Evolutionary conservation across 495 filamentous ascomycete species (phyloP), one percentile per base, ranked within the genome.

Genomic region (Hypoxylon lienhwacheense): DNA sequence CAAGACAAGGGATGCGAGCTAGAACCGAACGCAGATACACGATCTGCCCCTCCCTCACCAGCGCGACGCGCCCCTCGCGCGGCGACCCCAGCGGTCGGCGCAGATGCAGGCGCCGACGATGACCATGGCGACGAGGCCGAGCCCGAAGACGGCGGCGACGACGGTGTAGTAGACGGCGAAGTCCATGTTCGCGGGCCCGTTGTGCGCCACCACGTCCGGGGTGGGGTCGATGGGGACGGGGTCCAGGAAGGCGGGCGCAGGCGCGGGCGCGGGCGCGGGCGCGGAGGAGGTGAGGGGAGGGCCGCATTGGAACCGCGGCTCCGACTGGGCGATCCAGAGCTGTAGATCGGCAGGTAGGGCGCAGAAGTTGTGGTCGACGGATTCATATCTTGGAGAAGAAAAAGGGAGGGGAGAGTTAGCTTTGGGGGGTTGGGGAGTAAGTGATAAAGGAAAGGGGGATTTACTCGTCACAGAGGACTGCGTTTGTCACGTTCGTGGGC

Each of bases 281-380:
- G n/a, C n/a, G n/a, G n/a, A n/a, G n/a, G n/a, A n/a, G n/a, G n/a
- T n/a, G n/a, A n/a, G n/a, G n/a, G n/a, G n/a, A n/a, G n/a, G n/a
- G n/a, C n/a, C n/a, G n/a, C n/a, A n/a, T n/a, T n/a, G n/a, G n/a
- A n/a, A n/a, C n/a, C n/a, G n/a, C n/a, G n/a, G n/a, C n/a, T n/a
- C n/a, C n/a, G n/a, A n/a, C n/a, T n/a, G n/a, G n/a, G n/a, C n/a
- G n/a, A n/a, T n/a, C n/a, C n/a, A n/a, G n/a, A 0, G 2, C 5
- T 33, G 40, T 31, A 32, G 39, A 7, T 3, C 0, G 24, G 25
- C 2, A 16, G 34, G 11, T 7, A 54, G 34, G 15, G 12, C 14
- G 53, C 53, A 56, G 45, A 56, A 56, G 29, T 43, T 2, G 53
- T 49, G 36, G 21, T 24, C 12, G 7, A 15, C 11, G 16, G 17